phyloP scores from a whole-genome alignment of 352 stramenopile species.

The Globisporangium nunn region DNA sequence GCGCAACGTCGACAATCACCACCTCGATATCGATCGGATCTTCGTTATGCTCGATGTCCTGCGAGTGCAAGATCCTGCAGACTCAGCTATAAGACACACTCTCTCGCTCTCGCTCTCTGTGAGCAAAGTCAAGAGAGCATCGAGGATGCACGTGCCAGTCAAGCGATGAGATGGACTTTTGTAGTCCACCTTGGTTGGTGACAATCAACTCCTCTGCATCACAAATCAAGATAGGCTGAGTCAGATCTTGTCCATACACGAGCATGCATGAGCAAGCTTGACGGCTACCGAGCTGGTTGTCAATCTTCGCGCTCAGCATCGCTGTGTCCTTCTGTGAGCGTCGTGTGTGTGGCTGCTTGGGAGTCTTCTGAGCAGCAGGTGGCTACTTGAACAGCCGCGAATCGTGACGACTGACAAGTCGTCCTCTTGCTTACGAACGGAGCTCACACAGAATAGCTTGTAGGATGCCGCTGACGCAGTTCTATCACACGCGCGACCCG shows the following conservation, averaged over 20 bases:
- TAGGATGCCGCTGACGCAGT: constrained; percentile 33
- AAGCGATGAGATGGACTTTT: background rate
- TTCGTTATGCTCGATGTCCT: background rate
- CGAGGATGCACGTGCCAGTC: background rate
- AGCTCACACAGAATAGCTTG: background rate
- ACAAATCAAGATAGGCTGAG: background rate
- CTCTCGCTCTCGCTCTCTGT: background rate
- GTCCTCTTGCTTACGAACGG: background rate
- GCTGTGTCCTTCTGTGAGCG: background rate
- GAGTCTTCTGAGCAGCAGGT: background rate
- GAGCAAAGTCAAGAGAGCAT: background rate
- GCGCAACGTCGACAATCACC: background rate
- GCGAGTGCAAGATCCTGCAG: background rate
- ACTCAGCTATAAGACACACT: background rate
- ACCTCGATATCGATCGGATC: background rate
- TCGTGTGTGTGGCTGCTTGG: too few relatives aligned
- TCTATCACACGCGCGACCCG: constrained; percentile 68
- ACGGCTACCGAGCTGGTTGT: background rate
- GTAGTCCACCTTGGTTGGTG: background rate
- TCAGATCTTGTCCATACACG: background rate
- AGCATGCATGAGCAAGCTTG: background rate
- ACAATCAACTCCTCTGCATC: background rate
- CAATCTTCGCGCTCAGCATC: background rate
- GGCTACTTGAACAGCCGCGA: background rate
- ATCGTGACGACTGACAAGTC: background rate